Conservation (phyloP, 352 stramenopile species). For the Aphanomyces stellatus region DNA sequence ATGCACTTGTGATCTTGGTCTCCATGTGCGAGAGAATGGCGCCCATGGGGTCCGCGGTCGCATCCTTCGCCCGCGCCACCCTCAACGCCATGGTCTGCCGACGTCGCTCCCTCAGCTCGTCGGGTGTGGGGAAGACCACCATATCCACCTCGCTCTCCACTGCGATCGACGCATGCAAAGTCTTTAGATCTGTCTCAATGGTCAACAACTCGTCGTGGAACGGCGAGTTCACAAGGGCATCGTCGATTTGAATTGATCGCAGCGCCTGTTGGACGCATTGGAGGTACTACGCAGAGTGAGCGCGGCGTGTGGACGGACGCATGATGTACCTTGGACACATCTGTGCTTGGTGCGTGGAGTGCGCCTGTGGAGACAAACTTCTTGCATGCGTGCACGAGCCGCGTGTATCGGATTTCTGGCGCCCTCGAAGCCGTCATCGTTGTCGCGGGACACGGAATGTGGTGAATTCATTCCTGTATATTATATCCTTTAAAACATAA, state of each 20-base stretch:
- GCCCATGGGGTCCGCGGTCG: neutral
- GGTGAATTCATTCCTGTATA: neutral
- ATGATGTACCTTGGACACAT: conserved; percentile 2
- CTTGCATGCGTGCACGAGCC: neutral
- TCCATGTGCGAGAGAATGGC: conserved; percentile 15
- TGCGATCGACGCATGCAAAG: neutral
- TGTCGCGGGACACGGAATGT: neutral
- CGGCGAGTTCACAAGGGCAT: neutral
- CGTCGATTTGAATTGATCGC: conserved; percentile 3
- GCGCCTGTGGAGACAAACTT: neutral
- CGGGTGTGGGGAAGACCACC: neutral
- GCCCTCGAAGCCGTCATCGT: neutral
- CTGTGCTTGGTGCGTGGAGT: neutral
- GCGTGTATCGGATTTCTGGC: neutral
- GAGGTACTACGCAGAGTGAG: neutral
- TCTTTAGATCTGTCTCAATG: neutral
- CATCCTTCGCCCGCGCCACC: neutral
- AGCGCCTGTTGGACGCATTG: conserved; percentile 3
- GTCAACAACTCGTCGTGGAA: conserved; percentile 12
- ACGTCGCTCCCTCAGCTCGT: conserved; percentile 2
- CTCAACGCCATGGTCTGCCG: neutral
- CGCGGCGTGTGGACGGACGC: neutral
- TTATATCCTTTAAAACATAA: neutral
- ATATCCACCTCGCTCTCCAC: neutral
- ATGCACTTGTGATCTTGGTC: neutral